phyloP scores from a whole-genome alignment of 2,329 filamentous ascomycete genomes.

The Amesomyces nigricolor region DNA sequence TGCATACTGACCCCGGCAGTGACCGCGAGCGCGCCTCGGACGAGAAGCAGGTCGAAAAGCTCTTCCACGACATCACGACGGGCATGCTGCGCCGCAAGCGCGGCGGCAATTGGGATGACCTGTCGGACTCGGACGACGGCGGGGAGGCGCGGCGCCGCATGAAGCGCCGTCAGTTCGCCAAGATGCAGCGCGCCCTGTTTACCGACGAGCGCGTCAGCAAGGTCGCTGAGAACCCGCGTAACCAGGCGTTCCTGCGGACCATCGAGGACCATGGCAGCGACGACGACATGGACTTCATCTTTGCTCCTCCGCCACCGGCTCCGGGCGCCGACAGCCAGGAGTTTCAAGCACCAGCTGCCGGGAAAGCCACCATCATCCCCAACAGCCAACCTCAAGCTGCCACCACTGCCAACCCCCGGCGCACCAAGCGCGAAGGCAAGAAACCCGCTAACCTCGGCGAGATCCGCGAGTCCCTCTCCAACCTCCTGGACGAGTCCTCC shows the following conservation, averaged over 20 bases:
- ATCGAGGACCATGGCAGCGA: slow-evolving; percentile 77
- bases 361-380: slow-evolving; percentile 31
- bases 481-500: slow-evolving; percentile 67
- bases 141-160: slow-evolving; percentile 69
- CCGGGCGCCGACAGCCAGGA: slow-evolving; percentile 34
- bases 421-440: slow-evolving; percentile 48
- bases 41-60: slow-evolving; percentile 81
- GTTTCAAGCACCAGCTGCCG: slow-evolving; percentile 35
- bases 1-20: slow-evolving; percentile 37
- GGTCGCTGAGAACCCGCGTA: slow-evolving; percentile 83
- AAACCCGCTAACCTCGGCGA: slow-evolving; percentile 73
- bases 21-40: slow-evolving; percentile 75
- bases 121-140: slow-evolving; percentile 88
- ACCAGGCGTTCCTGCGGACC: slow-evolving; percentile 81
- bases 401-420: slow-evolving; percentile 45
- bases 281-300: slow-evolving; percentile 69
- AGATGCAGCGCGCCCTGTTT: slow-evolving; percentile 84
- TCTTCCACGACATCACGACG: slow-evolving; percentile 88
- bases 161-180: slow-evolving; percentile 82
- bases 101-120: slow-evolving; percentile 66
- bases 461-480: slow-evolving; percentile 76
- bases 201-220: slow-evolving; percentile 86
- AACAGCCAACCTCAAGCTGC: slow-evolving; percentile 46
- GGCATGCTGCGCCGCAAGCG: slow-evolving; percentile 81
- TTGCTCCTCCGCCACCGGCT: slow-evolving; percentile 37